These are phyloP conservation scores for Marasmius oreades DNA, from an alignment of 1,284 basidiomycete species.

Conservation along the genomic window DNA sequence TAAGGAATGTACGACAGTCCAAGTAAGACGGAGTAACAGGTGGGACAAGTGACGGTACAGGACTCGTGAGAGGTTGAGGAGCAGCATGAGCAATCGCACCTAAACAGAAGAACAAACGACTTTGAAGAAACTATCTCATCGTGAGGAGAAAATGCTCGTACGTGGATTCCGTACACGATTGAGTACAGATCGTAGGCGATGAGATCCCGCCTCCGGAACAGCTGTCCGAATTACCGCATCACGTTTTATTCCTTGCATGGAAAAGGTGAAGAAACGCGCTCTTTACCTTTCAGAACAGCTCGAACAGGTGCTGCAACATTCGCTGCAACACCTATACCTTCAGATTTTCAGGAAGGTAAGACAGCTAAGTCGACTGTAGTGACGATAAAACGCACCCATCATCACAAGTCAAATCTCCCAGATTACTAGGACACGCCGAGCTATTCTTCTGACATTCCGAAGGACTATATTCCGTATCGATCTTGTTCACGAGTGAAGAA, in stretches of 20 bases:
- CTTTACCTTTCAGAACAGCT: slow-evolving; percentile 10
- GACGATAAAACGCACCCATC: slow-evolving; percentile 12
- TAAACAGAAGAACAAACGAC: no score
- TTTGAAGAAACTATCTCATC: no score
- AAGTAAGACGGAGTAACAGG: slow-evolving; percentile 14
- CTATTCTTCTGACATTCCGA: slow-evolving; percentile 10
- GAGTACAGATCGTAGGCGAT: no score
- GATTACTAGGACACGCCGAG: slow-evolving; percentile 11
- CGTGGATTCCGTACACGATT: slow-evolving; percentile 7
- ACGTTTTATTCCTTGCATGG: no score
- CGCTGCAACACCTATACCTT: slow-evolving; percentile 15
- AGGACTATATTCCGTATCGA: slow-evolving; percentile 15
- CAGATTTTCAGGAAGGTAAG: neutral
- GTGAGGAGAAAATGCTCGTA: slow-evolving; percentile 6
- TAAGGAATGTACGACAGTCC: slow-evolving; percentile 5
- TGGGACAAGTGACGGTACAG: slow-evolving; percentile 14
- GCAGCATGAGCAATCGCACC: slow-evolving; percentile 17
- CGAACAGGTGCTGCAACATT: slow-evolving; percentile 13
- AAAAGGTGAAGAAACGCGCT: no score
- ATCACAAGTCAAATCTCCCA: slow-evolving; percentile 9
- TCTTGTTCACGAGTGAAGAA: slow-evolving; percentile 7
- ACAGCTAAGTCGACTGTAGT: neutral
- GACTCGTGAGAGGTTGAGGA: slow-evolving; percentile 4
- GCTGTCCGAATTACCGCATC: no score
- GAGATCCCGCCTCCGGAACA: no score